phyloP scores from a whole-genome alignment of 331 rosid genomes.

The Quercus tomentella region DNA sequence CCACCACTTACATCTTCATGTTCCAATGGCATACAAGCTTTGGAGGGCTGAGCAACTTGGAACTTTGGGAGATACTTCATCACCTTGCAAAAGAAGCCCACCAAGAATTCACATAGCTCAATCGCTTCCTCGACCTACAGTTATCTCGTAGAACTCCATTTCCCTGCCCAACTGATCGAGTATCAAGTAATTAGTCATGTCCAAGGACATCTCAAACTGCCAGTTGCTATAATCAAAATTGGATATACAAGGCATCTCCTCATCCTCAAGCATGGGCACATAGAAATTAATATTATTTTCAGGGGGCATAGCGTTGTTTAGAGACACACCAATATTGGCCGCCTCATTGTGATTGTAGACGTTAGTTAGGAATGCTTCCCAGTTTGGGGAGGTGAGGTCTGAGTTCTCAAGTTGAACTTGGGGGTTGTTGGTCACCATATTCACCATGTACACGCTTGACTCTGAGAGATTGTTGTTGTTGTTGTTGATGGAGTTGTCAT shows the following conservation, averaged over 20 bases:
- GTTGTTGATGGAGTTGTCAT: not conserved
- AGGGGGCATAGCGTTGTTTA: not conserved
- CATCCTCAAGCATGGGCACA: constrained; percentile 14
- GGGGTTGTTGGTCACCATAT: not conserved
- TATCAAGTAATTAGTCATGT: constrained; percentile 19
- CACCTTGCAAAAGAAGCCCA: not conserved
- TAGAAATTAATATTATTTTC: not conserved
- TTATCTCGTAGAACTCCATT: constrained; percentile 46
- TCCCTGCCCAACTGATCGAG: constrained; percentile 28
- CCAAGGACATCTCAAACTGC: constrained; percentile 17
- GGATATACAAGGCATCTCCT: not conserved
- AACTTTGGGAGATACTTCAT: too few relatives aligned
- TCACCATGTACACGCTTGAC: not conserved
- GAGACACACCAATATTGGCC: not conserved
- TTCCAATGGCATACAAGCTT: too few relatives aligned
- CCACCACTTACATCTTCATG: too few relatives aligned
- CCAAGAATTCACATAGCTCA: not conserved
- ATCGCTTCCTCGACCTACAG: constrained; percentile 8
- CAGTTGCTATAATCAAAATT: not conserved
- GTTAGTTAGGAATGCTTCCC: not conserved
- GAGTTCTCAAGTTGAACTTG: not conserved
- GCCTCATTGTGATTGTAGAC: not conserved
- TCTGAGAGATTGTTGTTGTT: not conserved
- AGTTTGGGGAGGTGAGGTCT: not conserved
- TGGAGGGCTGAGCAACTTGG: too few relatives aligned